Evolutionary conservation across 306 rosid genomes (phyloP).

Genomic region (Arachis hypogaea): DNA sequence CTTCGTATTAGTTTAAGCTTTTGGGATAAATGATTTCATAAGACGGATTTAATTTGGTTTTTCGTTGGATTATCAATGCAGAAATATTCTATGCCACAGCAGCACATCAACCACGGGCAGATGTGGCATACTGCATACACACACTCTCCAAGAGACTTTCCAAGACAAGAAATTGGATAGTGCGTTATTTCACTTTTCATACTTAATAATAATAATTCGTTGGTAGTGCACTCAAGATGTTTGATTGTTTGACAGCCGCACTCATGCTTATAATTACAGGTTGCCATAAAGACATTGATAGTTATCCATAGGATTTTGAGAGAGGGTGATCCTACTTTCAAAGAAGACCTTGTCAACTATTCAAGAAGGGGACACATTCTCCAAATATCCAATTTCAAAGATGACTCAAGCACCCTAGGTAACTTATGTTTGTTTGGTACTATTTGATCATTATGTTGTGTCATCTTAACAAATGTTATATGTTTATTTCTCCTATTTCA

Average conservation of each 20-base stretch:
- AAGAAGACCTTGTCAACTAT: slow-evolving; percentile 75
- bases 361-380: slow-evolving; percentile 68
- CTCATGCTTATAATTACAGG: slow-evolving; percentile 49
- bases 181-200: slow-evolving; percentile 39
- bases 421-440: slow-evolving; percentile 21
- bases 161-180: slow-evolving; percentile 89
- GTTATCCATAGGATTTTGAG: slow-evolving; percentile 90
- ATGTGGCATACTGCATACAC: slow-evolving; percentile 89
- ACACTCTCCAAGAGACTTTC: slow-evolving; percentile 73
- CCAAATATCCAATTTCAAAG: slow-evolving; percentile 87
- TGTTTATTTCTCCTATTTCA: background rate
- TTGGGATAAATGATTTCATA: no score
- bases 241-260: slow-evolving; percentile 38
- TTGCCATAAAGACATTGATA: slow-evolving; percentile 92
- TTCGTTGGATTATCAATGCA: slow-evolving; percentile 29
- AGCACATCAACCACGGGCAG: slow-evolving; percentile 77
- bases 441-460: background rate
- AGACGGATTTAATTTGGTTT: background rate
- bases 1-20: no score
- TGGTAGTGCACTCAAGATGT: no score
- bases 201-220: background rate
- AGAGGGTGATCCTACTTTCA: slow-evolving; percentile 90
- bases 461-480: no score
- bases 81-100: slow-evolving; percentile 85
- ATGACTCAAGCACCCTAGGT: slow-evolving; percentile 89